phyloP scores from a whole-genome alignment of 192 early-diverging fungal species.

The Jimgerdemannia lactiflua region DNA sequence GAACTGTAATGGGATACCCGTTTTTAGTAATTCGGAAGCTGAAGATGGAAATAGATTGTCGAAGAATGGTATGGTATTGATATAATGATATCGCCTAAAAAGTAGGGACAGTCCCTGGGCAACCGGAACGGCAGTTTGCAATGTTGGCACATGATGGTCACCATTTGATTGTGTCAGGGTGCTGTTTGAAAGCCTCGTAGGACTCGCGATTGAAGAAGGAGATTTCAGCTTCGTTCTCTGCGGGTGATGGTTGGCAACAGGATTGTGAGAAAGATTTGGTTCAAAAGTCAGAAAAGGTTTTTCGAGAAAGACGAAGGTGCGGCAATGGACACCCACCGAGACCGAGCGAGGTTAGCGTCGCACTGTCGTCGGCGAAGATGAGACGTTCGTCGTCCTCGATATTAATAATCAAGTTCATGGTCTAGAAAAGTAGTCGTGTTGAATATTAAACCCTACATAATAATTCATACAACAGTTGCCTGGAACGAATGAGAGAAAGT shows the following conservation, averaged over 20 bases:
- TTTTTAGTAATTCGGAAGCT: too few species aligned
- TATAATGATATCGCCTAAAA: too few species aligned
- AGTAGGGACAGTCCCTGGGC: too few species aligned
- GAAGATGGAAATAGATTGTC: too few species aligned
- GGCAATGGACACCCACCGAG: slow-evolving; percentile 47
- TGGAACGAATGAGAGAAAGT: slow-evolving; percentile 12
- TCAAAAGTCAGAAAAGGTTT: background rate
- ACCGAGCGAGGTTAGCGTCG: slow-evolving; percentile 48
- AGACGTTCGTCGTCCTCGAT: slow-evolving; percentile 66
- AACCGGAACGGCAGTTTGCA: background rate
- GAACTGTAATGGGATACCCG: too few species aligned
- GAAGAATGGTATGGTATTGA: too few species aligned
- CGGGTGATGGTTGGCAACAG: background rate
- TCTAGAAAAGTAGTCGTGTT: slow-evolving; percentile 34
- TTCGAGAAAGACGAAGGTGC: slow-evolving; percentile 5
- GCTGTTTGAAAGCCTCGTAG: slow-evolving; percentile 68
- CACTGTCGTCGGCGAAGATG: slow-evolving; percentile 56
- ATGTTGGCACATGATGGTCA: slow-evolving; percentile 12
- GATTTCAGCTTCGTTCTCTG: slow-evolving; percentile 83
- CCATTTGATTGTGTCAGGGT: slow-evolving; percentile 81
- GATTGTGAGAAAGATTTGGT: too few species aligned
- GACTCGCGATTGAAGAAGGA: slow-evolving; percentile 72
- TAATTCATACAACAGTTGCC: slow-evolving; percentile 17
- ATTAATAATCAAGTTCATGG: slow-evolving; percentile 87
- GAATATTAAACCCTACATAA: too few species aligned